A percentile compares a stretch with the other conserved stretches of the same genome.
phyloP scores from a whole-genome alignment of 805 yeast genomes.

The Lipomyces chichibuensis region DNA sequence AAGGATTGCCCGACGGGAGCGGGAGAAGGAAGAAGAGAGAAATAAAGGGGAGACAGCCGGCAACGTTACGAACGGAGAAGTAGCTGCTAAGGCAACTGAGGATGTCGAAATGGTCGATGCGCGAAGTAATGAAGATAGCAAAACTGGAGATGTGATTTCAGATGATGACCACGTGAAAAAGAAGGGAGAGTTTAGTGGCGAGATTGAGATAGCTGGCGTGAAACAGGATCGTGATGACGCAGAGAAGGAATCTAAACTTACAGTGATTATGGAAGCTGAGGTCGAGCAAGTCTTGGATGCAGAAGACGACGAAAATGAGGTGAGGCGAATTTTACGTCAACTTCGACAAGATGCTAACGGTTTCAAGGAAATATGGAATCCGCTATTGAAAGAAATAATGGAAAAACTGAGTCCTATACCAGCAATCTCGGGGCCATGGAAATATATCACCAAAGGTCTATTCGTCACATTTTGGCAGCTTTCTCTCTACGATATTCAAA shows the following conservation, averaged over 20 bases:
- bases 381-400: conserved; percentile 45
- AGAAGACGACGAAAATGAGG: conserved; percentile 4
- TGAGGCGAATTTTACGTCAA: background rate
- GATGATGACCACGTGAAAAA: conserved; percentile 37
- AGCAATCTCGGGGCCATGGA: conserved; percentile 40
- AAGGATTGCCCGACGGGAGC: conserved; percentile 13
- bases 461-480: conserved; percentile 73
- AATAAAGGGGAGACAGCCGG: background rate
- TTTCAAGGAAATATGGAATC: conserved; percentile 50
- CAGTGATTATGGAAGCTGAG: conserved; percentile 56
- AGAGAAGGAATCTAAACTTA: conserved; percentile 52
- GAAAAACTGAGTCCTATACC: conserved; percentile 39
- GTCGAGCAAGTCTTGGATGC: background rate
- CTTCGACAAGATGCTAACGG: conserved; percentile 15
- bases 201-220: conserved; percentile 42
- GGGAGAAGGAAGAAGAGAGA: conserved; percentile 35
- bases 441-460: conserved; percentile 46
- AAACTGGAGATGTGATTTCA: background rate
- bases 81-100: conserved; percentile 5
- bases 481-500: conserved; percentile 70
- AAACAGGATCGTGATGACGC: conserved; percentile 66
- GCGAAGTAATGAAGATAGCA: background rate
- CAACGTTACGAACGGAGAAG: background rate
- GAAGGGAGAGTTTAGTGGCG: conserved; percentile 33
- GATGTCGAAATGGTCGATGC: conserved; percentile 8